Percentiles rank a stretch among this genome's conserved stretches.
Conservation (phyloP, 208 protist species). For the Crithidia brevicula region DNA sequence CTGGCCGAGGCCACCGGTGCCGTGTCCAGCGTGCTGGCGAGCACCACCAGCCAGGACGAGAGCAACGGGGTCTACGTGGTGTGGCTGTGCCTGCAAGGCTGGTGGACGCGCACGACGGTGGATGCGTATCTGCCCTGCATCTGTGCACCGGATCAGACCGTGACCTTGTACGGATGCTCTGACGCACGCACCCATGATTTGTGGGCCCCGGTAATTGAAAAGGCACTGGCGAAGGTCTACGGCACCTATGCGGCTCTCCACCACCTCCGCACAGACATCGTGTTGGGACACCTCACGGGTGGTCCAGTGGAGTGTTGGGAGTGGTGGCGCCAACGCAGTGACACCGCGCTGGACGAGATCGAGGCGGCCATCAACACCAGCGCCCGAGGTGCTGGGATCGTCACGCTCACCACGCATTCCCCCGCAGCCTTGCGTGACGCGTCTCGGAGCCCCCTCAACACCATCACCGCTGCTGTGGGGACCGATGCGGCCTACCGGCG, state of each 20-base stretch:
- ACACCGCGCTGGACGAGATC: conserved; percentile 52
- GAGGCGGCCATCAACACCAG: conserved; percentile 54
- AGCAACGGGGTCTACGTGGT: conserved; percentile 43
- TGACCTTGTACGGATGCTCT: conserved; percentile 40
- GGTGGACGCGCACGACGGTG: conserved; percentile 52
- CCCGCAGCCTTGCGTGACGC: conserved; percentile 3
- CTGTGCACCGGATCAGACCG: conserved; percentile 4
- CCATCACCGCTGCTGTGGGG: background rate
- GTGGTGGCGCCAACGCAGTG: conserved; percentile 48
- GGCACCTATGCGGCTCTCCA: conserved; percentile 52
- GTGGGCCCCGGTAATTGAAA: conserved; percentile 78
- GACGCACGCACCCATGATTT: conserved; percentile 46
- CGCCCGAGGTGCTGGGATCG: conserved; percentile 51
- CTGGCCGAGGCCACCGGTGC: conserved; percentile 66
- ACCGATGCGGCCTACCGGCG: conserved; percentile 15
- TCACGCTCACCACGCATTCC: conserved; percentile 45
- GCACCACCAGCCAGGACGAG: conserved; percentile 47
- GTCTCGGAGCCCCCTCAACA: background rate
- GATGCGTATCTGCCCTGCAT: conserved; percentile 74
- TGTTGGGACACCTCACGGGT: conserved; percentile 63
- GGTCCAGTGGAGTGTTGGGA: conserved; percentile 68
- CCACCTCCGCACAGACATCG: conserved; percentile 26
- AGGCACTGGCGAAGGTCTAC: conserved; percentile 75
- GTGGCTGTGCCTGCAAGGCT: conserved; percentile 62
- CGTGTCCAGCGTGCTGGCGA: conserved; percentile 49